Conservation (phyloP, 768 basidiomycete species). For the Phylloporus arenicola region DNA sequence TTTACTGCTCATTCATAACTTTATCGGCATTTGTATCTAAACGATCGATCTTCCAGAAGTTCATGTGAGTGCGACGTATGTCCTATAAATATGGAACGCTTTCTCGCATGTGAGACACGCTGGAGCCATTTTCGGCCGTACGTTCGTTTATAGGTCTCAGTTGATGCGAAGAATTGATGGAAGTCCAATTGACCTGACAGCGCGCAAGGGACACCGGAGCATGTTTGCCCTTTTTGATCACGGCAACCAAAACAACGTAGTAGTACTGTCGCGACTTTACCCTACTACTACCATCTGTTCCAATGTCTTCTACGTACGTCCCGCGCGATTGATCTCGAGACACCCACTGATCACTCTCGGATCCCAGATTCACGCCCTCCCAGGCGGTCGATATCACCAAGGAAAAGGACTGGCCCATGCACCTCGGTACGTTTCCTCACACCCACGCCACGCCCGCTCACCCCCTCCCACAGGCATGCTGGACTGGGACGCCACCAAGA, state of each 20-base stretch:
- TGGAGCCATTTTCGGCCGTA: too few relatives aligned
- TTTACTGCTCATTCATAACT: neutral
- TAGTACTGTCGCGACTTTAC: neutral
- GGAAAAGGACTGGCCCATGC: slow-evolving; percentile 68
- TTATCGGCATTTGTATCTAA: slow-evolving; percentile 3
- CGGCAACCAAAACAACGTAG: neutral
- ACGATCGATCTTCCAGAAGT: neutral
- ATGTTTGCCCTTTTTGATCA: neutral
- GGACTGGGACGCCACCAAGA: slow-evolving; percentile 73
- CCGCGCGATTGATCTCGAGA: neutral
- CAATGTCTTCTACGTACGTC: slow-evolving; percentile 27
- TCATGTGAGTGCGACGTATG: neutral
- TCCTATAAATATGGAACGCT: too few relatives aligned
- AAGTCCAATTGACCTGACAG: neutral
- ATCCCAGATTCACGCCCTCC: slow-evolving; percentile 52
- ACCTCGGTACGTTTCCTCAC: slow-evolving; percentile 44
- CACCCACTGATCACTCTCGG: neutral
- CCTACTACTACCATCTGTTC: neutral
- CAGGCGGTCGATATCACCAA: slow-evolving; percentile 54
- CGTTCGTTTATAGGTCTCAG: too few relatives aligned
- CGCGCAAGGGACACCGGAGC: neutral
- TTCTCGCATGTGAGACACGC: too few relatives aligned
- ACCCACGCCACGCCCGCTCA: neutral
- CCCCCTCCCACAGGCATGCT: slow-evolving; percentile 51
- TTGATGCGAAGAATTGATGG: neutral